phyloP scores from a whole-genome alignment of 805 yeast species.

The Candida yuanshanica region DNA sequence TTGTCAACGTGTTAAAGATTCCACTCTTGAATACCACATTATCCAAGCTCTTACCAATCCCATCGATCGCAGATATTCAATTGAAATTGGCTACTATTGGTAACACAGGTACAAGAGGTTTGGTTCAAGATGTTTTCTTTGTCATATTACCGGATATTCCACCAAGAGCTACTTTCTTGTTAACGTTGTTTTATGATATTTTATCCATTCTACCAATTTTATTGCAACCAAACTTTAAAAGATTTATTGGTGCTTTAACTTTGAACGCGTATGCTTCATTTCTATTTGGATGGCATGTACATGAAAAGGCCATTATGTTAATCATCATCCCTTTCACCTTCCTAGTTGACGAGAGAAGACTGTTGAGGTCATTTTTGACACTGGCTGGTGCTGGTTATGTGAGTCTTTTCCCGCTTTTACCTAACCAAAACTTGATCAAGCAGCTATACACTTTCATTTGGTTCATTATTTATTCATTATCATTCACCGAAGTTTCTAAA shows the following conservation, averaged over 20 bases:
- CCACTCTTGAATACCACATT: conserved; percentile 37
- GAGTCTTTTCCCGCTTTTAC: conserved; percentile 80
- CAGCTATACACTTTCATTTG: conserved; percentile 74
- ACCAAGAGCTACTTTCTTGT: conserved; percentile 69
- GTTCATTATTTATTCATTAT: conserved; percentile 71
- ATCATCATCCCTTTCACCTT: conserved; percentile 86
- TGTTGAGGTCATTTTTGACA: conserved; percentile 65
- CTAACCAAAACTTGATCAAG: conserved; percentile 77
- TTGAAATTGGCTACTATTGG: conserved; percentile 27
- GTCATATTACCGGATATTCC: conserved; percentile 73
- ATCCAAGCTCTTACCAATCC: conserved; percentile 27
- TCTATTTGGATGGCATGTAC: conserved; percentile 98
- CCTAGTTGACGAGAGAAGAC: conserved; percentile 61
- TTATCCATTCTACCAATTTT: conserved; percentile 70
- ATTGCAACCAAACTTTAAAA: conserved; percentile 63
- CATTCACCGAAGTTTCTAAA: conserved; percentile 63
- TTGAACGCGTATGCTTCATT: conserved; percentile 89
- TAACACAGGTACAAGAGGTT: conserved; percentile 66
- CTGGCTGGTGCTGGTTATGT: conserved; percentile 78
- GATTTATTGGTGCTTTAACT: conserved; percentile 80
- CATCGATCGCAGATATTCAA: conserved; percentile 26
- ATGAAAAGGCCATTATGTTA: conserved; percentile 92
- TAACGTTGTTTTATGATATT: conserved; percentile 81
- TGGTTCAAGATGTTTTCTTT: conserved; percentile 88
- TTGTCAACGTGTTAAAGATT: conserved; percentile 39